Evolutionary conservation across 345 rosid species (phyloP).

Genomic region (Eucalyptus pauciflora): DNA sequence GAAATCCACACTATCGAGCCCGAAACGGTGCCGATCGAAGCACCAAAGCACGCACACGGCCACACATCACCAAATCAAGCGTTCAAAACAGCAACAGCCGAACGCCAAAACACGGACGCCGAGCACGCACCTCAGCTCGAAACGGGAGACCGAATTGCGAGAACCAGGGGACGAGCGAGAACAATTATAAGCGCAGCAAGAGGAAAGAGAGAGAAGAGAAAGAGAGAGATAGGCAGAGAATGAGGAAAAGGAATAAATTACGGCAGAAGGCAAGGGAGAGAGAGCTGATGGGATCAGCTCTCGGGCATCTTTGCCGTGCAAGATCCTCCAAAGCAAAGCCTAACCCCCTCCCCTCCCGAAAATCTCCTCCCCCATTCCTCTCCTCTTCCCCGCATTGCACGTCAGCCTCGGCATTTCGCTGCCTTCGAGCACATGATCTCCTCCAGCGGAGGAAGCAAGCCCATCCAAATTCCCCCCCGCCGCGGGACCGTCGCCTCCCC

Average conservation of each 20-base stretch:
- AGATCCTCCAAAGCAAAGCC: conserved; percentile 20
- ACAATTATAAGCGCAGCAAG: background rate
- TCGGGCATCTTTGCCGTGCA: conserved; percentile 25
- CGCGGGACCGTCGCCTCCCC: background rate
- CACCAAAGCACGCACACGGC: background rate
- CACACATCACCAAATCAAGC: background rate
- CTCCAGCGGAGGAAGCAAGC: background rate
- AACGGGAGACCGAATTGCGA: background rate
- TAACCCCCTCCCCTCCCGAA: background rate
- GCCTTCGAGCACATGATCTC: background rate
- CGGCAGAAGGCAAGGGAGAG: conserved; percentile 36
- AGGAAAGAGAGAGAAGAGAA: background rate
- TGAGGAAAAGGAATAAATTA: conserved; percentile 31
- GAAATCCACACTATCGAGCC: background rate
- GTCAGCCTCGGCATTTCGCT: conserved; percentile 21
- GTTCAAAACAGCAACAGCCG: background rate
- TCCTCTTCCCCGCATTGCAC: conserved; percentile 46
- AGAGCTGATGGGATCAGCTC: conserved; percentile 11
- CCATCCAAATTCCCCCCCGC: background rate
- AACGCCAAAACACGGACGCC: background rate
- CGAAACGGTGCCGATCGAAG: background rate
- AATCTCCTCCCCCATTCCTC: background rate
- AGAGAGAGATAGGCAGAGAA: background rate
- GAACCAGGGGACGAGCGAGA: background rate
- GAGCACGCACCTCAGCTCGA: background rate